Conservation (phyloP, 306 rosid genomes). For the Medicago truncatula region DNA sequence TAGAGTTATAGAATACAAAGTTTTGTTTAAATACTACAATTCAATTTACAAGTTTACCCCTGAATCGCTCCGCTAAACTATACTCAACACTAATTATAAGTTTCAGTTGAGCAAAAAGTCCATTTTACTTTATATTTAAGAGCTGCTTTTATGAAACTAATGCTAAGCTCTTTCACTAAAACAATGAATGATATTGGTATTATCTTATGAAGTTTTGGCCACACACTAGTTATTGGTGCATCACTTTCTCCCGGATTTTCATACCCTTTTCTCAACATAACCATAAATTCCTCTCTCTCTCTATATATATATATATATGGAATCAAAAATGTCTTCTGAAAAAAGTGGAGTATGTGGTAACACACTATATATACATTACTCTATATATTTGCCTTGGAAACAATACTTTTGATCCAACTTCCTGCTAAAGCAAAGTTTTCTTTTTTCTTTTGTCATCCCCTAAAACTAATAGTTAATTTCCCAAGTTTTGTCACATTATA, state of each 20-base stretch:
- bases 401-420: conserved; percentile 31
- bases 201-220: conserved; percentile 38
- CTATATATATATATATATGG: not conserved
- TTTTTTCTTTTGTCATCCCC: too few relatives aligned
- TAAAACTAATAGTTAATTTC: conserved; percentile 25
- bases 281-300: not conserved
- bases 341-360: too few relatives aligned
- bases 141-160: conserved; percentile 1
- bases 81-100: too few relatives aligned
- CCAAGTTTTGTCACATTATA: conserved; percentile 27
- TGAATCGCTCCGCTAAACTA: not conserved
- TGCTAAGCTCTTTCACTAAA: conserved; percentile 1
- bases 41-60: not conserved
- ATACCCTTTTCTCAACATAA: conserved; percentile 38
- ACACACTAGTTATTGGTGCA: conserved; percentile 39
- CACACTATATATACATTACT: too few relatives aligned
- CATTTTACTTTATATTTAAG: not conserved
- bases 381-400: not conserved
- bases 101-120: not conserved
- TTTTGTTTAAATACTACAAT: not conserved
- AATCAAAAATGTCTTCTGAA: conserved; percentile 16
- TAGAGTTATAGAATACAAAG: not conserved
- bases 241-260: conserved; percentile 46
- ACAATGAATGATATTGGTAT: conserved; percentile 36
- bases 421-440: not conserved